These are phyloP conservation scores for Boletus barrowsii DNA, from an alignment of 768 basidiomycete species.

Conservation along the genomic window DNA sequence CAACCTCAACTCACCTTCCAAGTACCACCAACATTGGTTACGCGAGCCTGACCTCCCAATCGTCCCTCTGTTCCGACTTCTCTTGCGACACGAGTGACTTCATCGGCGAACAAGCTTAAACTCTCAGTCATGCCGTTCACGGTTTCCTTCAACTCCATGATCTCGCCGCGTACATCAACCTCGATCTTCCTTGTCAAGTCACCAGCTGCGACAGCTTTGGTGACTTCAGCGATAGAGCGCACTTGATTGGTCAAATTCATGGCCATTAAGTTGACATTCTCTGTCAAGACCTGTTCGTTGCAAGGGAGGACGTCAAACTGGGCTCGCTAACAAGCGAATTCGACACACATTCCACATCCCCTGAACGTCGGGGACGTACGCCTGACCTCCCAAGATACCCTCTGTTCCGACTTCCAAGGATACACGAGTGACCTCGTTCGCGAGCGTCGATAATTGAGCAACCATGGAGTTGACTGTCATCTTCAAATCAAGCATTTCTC, in stretches of 20 bases:
- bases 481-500: constrained; percentile 89
- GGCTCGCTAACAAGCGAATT: background rate
- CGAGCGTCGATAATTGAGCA: constrained; percentile 65
- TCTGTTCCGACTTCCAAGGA: constrained; percentile 90
- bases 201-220: constrained; percentile 91
- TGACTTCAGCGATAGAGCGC: constrained; percentile 86
- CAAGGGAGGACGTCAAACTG: constrained; percentile 9
- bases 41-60: constrained; percentile 91
- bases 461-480: constrained; percentile 81
- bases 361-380: constrained; percentile 86
- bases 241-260: constrained; percentile 91
- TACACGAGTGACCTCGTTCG: constrained; percentile 86
- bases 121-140: constrained; percentile 95
- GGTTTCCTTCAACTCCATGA: constrained; percentile 84
- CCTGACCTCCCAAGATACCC: constrained; percentile 92
- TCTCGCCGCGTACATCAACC: constrained; percentile 90
- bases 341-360: constrained; percentile 85
- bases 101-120: constrained; percentile 80
- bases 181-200: constrained; percentile 93
- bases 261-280: constrained; percentile 88
- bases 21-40: constrained; percentile 91
- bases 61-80: constrained; percentile 97
- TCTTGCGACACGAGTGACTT: constrained; percentile 82
- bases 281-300: constrained; percentile 51
- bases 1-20: constrained; percentile 61